phyloP scores from a whole-genome alignment of 805 yeast species.

The Millerozyma miso region DNA sequence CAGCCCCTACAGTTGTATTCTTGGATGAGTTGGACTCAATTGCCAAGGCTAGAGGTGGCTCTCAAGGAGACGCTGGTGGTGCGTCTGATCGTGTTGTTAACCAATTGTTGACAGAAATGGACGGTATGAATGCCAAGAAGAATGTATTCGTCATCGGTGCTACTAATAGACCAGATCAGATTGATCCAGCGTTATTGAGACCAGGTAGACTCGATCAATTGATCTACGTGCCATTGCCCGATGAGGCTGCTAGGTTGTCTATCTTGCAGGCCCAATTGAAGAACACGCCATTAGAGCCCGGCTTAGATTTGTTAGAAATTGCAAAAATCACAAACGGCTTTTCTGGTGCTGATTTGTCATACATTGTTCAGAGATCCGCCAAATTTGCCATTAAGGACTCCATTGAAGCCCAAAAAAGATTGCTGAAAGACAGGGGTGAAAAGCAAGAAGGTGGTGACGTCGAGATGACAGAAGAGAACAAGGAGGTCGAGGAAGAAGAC shows the following conservation, averaged over 20 bases:
- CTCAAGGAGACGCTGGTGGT: conserved; percentile 90
- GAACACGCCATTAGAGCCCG: conserved; percentile 98
- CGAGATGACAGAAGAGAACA: conserved; percentile 39
- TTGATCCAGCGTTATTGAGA: conserved; percentile 96
- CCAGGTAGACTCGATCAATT: conserved; percentile 99
- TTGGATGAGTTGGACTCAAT: conserved; percentile 97
- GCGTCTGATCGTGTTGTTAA: conserved; percentile 95
- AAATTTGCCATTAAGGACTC: conserved; percentile 98
- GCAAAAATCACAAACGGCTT: conserved; percentile 95
- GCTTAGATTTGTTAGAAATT: conserved; percentile 80
- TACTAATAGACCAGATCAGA: conserved; percentile 98
- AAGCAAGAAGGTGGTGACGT: conserved; percentile 43
- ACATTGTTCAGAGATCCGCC: conserved; percentile 97
- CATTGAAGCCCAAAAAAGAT: conserved; percentile 66
- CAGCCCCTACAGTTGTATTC: conserved; percentile 98
- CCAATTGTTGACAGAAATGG: conserved; percentile 96
- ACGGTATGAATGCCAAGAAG: conserved; percentile 99
- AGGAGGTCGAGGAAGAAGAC: conserved; percentile 74
- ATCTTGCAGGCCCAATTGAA: conserved; percentile 94
- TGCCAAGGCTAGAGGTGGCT: conserved; percentile 95
- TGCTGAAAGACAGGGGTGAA: conserved; percentile 38
- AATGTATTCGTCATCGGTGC: conserved; percentile 99
- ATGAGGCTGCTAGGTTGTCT: conserved; percentile 88
- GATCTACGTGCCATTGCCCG: conserved; percentile 98
- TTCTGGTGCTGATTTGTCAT: conserved; percentile 98